Conservation (phyloP, 805 yeast species). For the Yarrowia keelungensis region DNA sequence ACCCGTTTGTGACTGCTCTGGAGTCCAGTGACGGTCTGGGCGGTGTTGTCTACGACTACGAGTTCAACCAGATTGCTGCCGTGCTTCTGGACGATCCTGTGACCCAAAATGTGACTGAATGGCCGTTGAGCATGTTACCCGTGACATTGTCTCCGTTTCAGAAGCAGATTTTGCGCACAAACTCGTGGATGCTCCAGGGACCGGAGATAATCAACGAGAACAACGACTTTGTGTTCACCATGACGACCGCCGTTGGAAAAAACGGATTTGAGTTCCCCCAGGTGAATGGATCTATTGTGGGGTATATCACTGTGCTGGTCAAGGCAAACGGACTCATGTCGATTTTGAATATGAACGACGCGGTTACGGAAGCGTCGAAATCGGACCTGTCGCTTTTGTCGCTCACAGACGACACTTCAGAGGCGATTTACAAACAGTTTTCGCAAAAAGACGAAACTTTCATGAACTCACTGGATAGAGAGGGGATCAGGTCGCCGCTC, state of each 20-base stretch:
- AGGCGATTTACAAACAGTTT: conserved; percentile 6
- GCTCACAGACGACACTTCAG: conserved; percentile 27
- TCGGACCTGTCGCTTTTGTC: conserved; percentile 3
- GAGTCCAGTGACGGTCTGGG: conserved; percentile 43
- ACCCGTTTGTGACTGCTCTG: conserved; percentile 42
- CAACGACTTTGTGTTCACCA: conserved; percentile 28
- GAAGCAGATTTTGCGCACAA: neutral
- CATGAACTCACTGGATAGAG: neutral
- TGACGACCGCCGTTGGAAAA: conserved; percentile 30
- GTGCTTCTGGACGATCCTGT: conserved; percentile 25
- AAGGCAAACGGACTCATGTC: conserved; percentile 12
- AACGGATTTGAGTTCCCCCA: conserved; percentile 32
- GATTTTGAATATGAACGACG: conserved; percentile 17
- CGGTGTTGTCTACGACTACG: conserved; percentile 42
- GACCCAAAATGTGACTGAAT: conserved; percentile 9
- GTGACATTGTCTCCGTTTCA: conserved; percentile 12
- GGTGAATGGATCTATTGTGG: conserved; percentile 26
- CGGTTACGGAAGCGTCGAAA: neutral
- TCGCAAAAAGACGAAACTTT: neutral
- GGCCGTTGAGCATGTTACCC: conserved; percentile 20
- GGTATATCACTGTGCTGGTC: conserved; percentile 18
- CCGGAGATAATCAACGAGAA: conserved; percentile 22
- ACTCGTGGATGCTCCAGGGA: conserved; percentile 30
- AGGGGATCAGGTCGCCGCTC: conserved; percentile 15
- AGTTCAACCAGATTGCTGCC: conserved; percentile 30